A percentile compares a stretch with the other conserved stretches of the same genome.
Conservation (phyloP, 2,329 filamentous ascomycete genomes). For the Colletotrichum karsti region DNA sequence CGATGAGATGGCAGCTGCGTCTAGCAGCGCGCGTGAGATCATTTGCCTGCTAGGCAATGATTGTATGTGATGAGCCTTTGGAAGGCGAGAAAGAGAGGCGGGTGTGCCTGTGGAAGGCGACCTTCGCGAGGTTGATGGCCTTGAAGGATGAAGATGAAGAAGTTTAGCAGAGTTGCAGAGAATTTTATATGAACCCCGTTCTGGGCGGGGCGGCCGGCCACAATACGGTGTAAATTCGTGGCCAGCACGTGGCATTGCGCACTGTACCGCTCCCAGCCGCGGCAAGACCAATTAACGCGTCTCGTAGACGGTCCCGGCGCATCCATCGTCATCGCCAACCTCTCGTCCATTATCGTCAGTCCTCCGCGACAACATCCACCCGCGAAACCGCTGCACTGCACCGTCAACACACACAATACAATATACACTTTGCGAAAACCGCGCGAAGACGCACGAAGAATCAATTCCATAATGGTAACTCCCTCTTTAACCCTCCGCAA, state of each 20-base stretch:
- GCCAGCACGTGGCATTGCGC: not conserved
- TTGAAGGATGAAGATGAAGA: not conserved
- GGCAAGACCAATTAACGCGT: slow-evolving; percentile 26
- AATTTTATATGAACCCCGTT: not conserved
- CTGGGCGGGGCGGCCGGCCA: not conserved
- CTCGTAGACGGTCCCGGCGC: not conserved
- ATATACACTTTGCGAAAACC: too few species aligned
- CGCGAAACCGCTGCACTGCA: not conserved
- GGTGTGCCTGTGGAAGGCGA: too few species aligned
- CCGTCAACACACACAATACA: not conserved
- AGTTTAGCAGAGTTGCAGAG: not conserved
- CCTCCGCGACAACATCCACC: not conserved
- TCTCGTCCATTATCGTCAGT: not conserved
- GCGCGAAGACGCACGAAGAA: not conserved
- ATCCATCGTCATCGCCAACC: slow-evolving; percentile 21
- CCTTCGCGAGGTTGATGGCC: not conserved
- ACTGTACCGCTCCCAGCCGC: slow-evolving; percentile 19
- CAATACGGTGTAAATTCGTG: not conserved
- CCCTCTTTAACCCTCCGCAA: too few species aligned
- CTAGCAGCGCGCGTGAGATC: too few species aligned
- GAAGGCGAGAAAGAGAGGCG: too few species aligned
- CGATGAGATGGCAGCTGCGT: too few species aligned
- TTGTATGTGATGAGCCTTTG: too few species aligned
- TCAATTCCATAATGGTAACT: slow-evolving; percentile 1
- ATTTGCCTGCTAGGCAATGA: too few species aligned